These are phyloP conservation scores for Candida germanica DNA, from an alignment of 805 yeast species.

Conservation along the genomic window DNA sequence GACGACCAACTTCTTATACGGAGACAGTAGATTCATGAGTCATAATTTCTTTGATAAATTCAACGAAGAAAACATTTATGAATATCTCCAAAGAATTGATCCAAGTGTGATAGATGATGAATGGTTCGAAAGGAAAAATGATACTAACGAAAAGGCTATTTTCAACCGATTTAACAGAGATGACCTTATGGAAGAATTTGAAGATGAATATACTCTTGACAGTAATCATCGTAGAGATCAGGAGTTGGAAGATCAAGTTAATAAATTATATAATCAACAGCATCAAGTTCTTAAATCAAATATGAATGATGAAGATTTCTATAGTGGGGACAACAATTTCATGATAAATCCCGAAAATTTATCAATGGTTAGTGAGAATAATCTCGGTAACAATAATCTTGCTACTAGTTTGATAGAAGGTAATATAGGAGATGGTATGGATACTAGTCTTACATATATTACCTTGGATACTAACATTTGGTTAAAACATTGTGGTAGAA, in stretches of 20 bases:
- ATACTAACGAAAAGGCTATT: not conserved
- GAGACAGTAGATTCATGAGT: slow-evolving; percentile 41
- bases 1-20: slow-evolving; percentile 29
- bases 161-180: slow-evolving; percentile 2
- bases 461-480: slow-evolving; percentile 77
- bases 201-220: slow-evolving; percentile 23
- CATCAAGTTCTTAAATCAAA: slow-evolving; percentile 17
- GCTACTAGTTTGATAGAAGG: slow-evolving; percentile 31
- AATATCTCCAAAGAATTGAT: slow-evolving; percentile 6
- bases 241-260: slow-evolving; percentile 12
- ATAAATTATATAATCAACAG: slow-evolving; percentile 18
- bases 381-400: slow-evolving; percentile 2
- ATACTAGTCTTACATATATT: slow-evolving; percentile 52
- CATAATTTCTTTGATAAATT: slow-evolving; percentile 39
- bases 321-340: slow-evolving; percentile 19
- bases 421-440: slow-evolving; percentile 56
- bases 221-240: slow-evolving; percentile 13
- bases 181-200: slow-evolving; percentile 13
- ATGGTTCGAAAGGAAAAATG: slow-evolving; percentile 17
- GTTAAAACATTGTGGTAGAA: slow-evolving; percentile 76
- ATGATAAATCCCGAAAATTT: slow-evolving; percentile 20
- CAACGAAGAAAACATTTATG: slow-evolving; percentile 19
- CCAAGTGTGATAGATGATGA: slow-evolving; percentile 21
- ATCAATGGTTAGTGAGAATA: slow-evolving; percentile 11
- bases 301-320: slow-evolving; percentile 19